Percentiles rank a stretch among this genome's conserved stretches.
Conservation (phyloP, 768 basidiomycete genomes). For the Macrolepiota dolichaula region DNA sequence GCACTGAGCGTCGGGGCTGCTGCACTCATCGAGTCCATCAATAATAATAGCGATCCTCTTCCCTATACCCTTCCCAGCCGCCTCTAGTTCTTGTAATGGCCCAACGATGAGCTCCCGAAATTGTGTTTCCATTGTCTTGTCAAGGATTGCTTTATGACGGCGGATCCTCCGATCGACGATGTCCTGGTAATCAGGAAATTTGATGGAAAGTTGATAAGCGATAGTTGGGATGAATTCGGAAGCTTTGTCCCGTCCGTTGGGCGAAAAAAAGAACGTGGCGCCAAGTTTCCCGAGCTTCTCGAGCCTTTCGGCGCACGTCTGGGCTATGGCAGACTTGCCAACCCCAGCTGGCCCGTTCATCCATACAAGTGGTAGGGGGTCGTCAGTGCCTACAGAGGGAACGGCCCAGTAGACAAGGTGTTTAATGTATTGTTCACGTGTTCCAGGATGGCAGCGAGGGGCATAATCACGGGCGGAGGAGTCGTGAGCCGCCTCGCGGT, state of each 20-base stretch:
- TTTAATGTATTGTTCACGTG: slow-evolving; percentile 5
- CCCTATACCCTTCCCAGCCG: too few species aligned
- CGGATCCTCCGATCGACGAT: background rate
- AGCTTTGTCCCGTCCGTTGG: too few species aligned
- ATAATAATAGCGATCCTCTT: too few species aligned
- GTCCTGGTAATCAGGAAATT: background rate
- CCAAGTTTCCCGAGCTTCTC: too few species aligned
- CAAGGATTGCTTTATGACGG: background rate
- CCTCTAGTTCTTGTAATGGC: too few species aligned
- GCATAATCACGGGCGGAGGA: background rate
- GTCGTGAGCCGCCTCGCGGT: background rate
- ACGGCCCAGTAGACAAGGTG: slow-evolving; percentile 3
- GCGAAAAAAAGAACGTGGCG: too few species aligned
- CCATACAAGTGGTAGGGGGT: background rate
- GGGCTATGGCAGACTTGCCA: too few species aligned
- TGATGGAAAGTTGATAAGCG: slow-evolving; percentile 6
- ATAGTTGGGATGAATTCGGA: too few species aligned
- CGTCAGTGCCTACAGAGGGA: background rate
- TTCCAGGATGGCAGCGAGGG: background rate
- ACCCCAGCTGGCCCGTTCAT: slow-evolving; percentile 1
- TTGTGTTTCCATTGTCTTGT: background rate
- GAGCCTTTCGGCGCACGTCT: too few species aligned
- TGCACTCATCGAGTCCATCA: too few species aligned
- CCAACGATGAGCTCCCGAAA: background rate
- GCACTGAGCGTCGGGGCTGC: too few species aligned